Percentiles rank a stretch among this genome's conserved stretches.
phyloP scores from a whole-genome alignment of 805 yeast genomes.

The Ogataea kodamae region DNA sequence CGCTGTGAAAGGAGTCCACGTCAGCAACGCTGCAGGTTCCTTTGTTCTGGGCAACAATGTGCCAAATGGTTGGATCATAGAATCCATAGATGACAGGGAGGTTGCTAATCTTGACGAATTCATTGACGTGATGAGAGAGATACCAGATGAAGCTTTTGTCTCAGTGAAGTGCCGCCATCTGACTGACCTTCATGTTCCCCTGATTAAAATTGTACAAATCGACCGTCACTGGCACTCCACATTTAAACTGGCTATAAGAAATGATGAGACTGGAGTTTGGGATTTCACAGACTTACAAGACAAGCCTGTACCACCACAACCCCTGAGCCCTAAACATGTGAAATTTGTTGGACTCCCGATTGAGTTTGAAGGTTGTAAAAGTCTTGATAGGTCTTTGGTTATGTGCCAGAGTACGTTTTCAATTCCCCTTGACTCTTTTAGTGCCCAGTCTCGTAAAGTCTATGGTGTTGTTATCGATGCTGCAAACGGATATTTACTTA shows the following conservation, averaged over 20 bases:
- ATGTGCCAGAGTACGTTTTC: constrained; percentile 64
- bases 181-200: constrained; percentile 73
- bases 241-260: constrained; percentile 63
- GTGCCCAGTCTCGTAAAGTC: constrained; percentile 56
- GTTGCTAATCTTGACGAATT: constrained; percentile 75
- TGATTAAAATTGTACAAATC: constrained; percentile 60
- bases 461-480: constrained; percentile 84
- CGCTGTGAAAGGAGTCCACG: constrained; percentile 81
- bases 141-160: constrained; percentile 75
- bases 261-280: constrained; percentile 55
- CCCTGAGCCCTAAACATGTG: constrained; percentile 57
- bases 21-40: constrained; percentile 74
- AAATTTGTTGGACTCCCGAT: constrained; percentile 67
- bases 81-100: constrained; percentile 68
- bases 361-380: constrained; percentile 49
- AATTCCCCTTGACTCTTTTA: constrained; percentile 70
- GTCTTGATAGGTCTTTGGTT: constrained; percentile 66
- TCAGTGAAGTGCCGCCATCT: constrained; percentile 71
- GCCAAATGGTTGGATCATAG: constrained; percentile 75
- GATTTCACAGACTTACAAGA: constrained; percentile 51
- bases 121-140: constrained; percentile 68
- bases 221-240: constrained; percentile 84
- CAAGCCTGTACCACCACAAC: constrained; percentile 56
- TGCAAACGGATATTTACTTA: constrained; percentile 70
- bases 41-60: constrained; percentile 60